Evolutionary conservation across 2,329 filamentous ascomycete species (phyloP).

Genomic region (Tolypocladium tropicale): DNA sequence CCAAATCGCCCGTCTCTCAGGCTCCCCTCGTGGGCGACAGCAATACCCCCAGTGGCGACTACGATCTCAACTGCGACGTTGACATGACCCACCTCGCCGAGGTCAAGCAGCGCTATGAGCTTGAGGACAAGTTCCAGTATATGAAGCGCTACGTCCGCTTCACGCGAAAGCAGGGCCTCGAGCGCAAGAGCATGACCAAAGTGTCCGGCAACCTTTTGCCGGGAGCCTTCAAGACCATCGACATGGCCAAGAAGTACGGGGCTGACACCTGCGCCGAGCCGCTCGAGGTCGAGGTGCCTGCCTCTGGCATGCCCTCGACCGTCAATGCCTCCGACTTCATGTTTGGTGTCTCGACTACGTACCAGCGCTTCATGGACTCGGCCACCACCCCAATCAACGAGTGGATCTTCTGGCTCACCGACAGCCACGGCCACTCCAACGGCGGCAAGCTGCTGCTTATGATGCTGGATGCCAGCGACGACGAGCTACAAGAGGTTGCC

Average conservation of each 20-base stretch:
- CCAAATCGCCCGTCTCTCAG: constrained; percentile 8
- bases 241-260: constrained; percentile 30
- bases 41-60: constrained; percentile 9
- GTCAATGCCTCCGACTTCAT: constrained; percentile 47
- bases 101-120: constrained; percentile 34
- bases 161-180: constrained; percentile 33
- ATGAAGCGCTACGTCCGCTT: constrained; percentile 45
- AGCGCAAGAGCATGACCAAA: constrained; percentile 40
- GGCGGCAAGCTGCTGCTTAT: constrained; percentile 45
- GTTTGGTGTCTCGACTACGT: constrained; percentile 50
- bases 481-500: constrained; percentile 38
- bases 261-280: constrained; percentile 33
- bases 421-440: constrained; percentile 43
- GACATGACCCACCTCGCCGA: constrained; percentile 34
- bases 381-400: constrained; percentile 44
- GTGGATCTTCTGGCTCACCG: constrained; percentile 51
- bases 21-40: constrained; percentile 6
- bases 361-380: constrained; percentile 40
- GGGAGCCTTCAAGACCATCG: constrained; percentile 36
- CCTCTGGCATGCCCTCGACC: constrained; percentile 37
- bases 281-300: constrained; percentile 38
- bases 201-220: constrained; percentile 37
- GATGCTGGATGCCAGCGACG: constrained; percentile 40
- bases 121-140: constrained; percentile 44
- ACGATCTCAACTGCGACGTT: constrained; percentile 38